Percentiles rank a stretch among this genome's conserved stretches.
These are phyloP conservation scores for Helenozyma rhizophorensis DNA, from an alignment of 805 yeast genomes.

Conservation along the genomic window DNA sequence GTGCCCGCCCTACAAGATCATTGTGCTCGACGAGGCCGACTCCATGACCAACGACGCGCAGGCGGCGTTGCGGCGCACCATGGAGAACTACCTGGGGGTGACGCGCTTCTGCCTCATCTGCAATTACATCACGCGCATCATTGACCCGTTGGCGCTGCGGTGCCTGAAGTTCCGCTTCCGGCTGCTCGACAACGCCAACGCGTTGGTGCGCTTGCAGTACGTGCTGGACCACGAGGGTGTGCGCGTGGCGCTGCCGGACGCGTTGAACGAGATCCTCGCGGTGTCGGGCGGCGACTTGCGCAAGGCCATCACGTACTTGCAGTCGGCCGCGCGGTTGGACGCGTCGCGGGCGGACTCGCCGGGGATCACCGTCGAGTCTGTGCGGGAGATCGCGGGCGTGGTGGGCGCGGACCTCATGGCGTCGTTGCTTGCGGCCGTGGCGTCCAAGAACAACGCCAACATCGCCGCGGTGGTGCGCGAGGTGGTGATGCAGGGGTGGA, in stretches of 20 bases:
- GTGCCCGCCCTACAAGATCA: conserved; percentile 93
- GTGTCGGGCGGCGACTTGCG: conserved; percentile 89
- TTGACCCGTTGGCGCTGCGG: conserved; percentile 93
- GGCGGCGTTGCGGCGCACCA: conserved; percentile 88
- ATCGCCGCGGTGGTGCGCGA: conserved; percentile 45
- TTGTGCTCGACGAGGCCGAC: conserved; percentile 92
- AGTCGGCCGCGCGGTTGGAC: conserved; percentile 28
- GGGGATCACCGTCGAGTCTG: conserved; percentile 42
- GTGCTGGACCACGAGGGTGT: conserved; percentile 46
- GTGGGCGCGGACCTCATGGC: conserved; percentile 50
- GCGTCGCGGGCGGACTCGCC: conserved; percentile 4
- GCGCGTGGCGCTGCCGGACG: conserved; percentile 41
- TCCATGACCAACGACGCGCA: conserved; percentile 98
- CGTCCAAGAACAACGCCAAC: conserved; percentile 20
- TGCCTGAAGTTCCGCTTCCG: conserved; percentile 94
- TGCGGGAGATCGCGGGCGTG: conserved; percentile 74
- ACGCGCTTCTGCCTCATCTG: conserved; percentile 92
- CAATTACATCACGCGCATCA: conserved; percentile 93
- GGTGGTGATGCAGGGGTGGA: conserved; percentile 68
- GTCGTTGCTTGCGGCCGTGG: conserved; percentile 33
- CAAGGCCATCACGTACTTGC: conserved; percentile 85
- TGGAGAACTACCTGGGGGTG: conserved; percentile 85
- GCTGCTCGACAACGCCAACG: conserved; percentile 66
- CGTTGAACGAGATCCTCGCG: conserved; percentile 57
- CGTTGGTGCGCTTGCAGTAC: conserved; percentile 60